Evolutionary conservation across 1,284 basidiomycete species (phyloP).

Genomic region (Marasmius oreades): DNA sequence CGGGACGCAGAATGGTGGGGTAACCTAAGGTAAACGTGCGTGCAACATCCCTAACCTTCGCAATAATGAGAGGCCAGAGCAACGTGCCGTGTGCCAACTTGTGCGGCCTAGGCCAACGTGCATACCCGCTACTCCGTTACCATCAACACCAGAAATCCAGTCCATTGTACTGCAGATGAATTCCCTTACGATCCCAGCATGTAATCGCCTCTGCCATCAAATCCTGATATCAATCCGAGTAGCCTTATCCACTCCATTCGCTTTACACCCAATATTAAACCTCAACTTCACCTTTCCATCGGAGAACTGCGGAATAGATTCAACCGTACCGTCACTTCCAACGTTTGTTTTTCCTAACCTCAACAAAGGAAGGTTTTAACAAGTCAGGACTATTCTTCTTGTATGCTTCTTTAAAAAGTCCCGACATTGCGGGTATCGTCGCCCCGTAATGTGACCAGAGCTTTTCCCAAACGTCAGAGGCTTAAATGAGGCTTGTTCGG

Average conservation of each 20-base stretch:
- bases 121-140: too few relatives aligned
- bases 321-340: slow-evolving; percentile 19
- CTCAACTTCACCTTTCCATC: slow-evolving; percentile 14
- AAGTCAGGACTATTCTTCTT: slow-evolving; percentile 12
- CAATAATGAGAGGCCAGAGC: too few relatives aligned
- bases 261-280: slow-evolving; percentile 22
- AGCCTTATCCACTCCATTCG: slow-evolving; percentile 17
- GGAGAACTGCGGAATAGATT: slow-evolving; percentile 19
- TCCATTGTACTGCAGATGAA: too few relatives aligned
- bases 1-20: too few relatives aligned
- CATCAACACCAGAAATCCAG: too few relatives aligned
- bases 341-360: slow-evolving; percentile 16
- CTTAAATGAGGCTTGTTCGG: neutral
- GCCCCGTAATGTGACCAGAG: slow-evolving; percentile 16
- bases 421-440: slow-evolving; percentile 11
- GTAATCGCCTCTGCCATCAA: neutral
- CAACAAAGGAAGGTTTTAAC: slow-evolving; percentile 19
- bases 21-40: too few relatives aligned
- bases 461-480: slow-evolving; percentile 17
- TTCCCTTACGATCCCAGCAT: too few relatives aligned
- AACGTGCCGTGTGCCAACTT: too few relatives aligned
- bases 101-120: too few relatives aligned
- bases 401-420: too few relatives aligned
- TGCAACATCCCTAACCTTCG: too few relatives aligned
- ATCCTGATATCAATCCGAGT: slow-evolving; percentile 1